A percentile compares a stretch with the other conserved stretches of the same genome.
Conservation (phyloP, 2,329 filamentous ascomycete species). For the Epichloe bromicola region DNA sequence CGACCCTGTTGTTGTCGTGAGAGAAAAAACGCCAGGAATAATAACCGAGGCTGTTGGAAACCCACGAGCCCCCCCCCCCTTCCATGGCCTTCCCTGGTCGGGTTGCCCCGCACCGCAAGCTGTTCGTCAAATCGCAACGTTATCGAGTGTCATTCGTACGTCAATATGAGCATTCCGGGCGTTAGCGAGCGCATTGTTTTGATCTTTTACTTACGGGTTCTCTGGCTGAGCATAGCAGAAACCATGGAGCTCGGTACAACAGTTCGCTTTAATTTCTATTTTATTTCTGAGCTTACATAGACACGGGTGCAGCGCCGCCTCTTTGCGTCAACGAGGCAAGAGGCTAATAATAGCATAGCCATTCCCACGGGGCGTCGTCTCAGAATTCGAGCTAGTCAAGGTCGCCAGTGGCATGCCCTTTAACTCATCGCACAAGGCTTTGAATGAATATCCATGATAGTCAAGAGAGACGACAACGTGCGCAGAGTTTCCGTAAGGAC, state of each 20-base stretch:
- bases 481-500: no score
- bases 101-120: conserved; percentile 1
- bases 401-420: neutral
- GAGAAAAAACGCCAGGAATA: neutral
- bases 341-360: neutral
- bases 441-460: no score
- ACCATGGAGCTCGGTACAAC: neutral
- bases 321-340: neutral
- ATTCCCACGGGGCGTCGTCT: conserved; percentile 1
- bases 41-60: neutral
- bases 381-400: conserved; percentile 1
- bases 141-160: neutral
- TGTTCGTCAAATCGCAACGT: neutral
- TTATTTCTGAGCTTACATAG: neutral
- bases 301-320: neutral
- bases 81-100: neutral
- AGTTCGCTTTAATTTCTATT: neutral
- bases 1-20: neutral
- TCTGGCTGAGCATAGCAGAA: neutral
- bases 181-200: neutral
- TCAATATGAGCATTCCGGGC: neutral
- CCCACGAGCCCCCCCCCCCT: neutral
- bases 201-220: neutral
- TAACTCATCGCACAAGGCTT: neutral
- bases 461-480: no score